Percentiles rank a stretch among this genome's conserved stretches.
Conservation (phyloP, 192 early-diverging fungal genomes). For the Borealophlyctis nickersoniae region DNA sequence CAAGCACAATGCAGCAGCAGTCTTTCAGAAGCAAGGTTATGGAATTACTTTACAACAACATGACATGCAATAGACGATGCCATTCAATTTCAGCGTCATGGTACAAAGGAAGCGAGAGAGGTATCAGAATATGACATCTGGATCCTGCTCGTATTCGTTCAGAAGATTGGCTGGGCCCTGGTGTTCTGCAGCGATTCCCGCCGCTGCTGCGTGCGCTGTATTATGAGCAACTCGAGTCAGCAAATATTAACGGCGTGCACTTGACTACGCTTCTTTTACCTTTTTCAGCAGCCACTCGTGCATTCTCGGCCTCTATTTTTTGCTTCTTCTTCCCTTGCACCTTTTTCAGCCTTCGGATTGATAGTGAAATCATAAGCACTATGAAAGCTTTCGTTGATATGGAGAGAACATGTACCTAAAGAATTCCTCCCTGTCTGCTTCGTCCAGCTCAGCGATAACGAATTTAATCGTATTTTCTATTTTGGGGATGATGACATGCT, state of each 20-base stretch:
- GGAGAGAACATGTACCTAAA: slow-evolving; percentile 59
- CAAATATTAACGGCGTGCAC: no score
- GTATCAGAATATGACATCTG: slow-evolving; percentile 50
- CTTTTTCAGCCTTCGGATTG: slow-evolving; percentile 77
- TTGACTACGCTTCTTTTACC: not conserved
- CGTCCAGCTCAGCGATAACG: slow-evolving; percentile 95
- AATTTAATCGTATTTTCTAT: slow-evolving; percentile 98
- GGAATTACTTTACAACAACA: not conserved
- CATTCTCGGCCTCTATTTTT: slow-evolving; percentile 57
- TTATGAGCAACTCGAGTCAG: slow-evolving; percentile 4
- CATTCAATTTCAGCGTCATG: no score
- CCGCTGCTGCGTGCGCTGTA: not conserved
- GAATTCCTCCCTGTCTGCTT: slow-evolving; percentile 99
- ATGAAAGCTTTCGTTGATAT: not conserved
- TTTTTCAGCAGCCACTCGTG: slow-evolving; percentile 26
- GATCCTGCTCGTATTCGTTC: slow-evolving; percentile 54
- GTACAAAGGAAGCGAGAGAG: not conserved
- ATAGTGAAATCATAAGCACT: slow-evolving; percentile 10
- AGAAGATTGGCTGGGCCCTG: slow-evolving; percentile 36
- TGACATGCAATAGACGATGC: not conserved
- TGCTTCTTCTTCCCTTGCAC: slow-evolving; percentile 99
- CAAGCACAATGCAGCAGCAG: no score
- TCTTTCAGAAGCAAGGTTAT: no score
- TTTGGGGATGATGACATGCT: slow-evolving; percentile 97
- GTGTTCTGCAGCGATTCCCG: not conserved